Evolutionary conservation across 495 filamentous ascomycete genomes (phyloP).

Genomic region (Neohortaea acidophila): DNA sequence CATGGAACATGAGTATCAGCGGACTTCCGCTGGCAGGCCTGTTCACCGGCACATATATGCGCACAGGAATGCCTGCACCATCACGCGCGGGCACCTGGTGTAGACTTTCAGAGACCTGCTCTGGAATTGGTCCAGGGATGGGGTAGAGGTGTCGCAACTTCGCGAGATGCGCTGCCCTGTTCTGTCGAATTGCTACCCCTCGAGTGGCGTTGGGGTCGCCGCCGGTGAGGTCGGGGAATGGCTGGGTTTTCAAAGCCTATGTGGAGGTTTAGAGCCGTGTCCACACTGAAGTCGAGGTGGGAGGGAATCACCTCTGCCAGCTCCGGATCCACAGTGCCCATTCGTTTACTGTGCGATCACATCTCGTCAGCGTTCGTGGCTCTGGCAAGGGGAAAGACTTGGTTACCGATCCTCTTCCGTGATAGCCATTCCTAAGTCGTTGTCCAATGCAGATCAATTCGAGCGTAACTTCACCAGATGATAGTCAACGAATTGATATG

Average conservation of each 20-base stretch:
- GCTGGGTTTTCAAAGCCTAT: slow-evolving; percentile 2
- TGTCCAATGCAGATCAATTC: too few species aligned
- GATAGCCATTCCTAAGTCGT: slow-evolving; percentile 3
- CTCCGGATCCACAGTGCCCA: slow-evolving; percentile 5
- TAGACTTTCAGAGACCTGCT: slow-evolving; percentile 14
- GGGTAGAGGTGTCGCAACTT: slow-evolving; percentile 9
- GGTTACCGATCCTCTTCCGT: background rate
- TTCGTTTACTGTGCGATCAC: too few species aligned
- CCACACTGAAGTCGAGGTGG: background rate
- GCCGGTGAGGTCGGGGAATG: slow-evolving; percentile 7
- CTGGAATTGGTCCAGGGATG: slow-evolving; percentile 11
- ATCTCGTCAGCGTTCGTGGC: too few species aligned
- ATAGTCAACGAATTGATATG: too few species aligned
- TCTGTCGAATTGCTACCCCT: slow-evolving; percentile 1
- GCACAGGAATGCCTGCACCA: slow-evolving; percentile 14
- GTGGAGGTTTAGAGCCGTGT: too few species aligned
- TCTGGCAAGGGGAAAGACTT: too few species aligned
- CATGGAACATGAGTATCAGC: slow-evolving; percentile 18
- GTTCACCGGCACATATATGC: slow-evolving; percentile 11
- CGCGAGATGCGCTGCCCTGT: slow-evolving; percentile 7
- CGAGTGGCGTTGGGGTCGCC: background rate
- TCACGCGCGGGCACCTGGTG: slow-evolving; percentile 18
- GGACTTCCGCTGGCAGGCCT: slow-evolving; percentile 14
- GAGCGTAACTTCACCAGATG: too few species aligned
- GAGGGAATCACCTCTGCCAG: slow-evolving; percentile 3